These are phyloP conservation scores for Peziza echinospora DNA, from an alignment of 495 filamentous ascomycete species.

Conservation along the genomic window DNA sequence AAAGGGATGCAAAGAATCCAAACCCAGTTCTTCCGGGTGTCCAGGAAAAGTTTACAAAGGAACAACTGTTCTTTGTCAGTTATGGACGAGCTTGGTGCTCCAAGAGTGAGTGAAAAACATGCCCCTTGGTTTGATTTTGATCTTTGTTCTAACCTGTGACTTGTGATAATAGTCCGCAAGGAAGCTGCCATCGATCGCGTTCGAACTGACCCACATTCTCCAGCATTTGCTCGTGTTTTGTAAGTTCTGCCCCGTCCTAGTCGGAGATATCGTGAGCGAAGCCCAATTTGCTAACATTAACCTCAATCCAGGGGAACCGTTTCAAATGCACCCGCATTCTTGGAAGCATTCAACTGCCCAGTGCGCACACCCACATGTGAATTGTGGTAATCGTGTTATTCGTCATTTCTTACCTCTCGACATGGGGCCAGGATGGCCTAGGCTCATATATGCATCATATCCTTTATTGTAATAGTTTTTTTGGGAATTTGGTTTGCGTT, in stretches of 20 bases:
- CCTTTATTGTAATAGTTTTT: too few species aligned
- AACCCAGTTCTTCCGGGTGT: conserved; percentile 42
- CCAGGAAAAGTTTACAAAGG: conserved; percentile 35
- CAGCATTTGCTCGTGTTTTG: conserved; percentile 36
- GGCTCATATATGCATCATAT: too few species aligned
- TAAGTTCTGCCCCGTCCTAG: conserved; percentile 17
- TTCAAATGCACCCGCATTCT: conserved; percentile 46
- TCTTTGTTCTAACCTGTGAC: too few species aligned
- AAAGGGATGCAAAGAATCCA: conserved; percentile 27
- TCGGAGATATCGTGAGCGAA: too few species aligned
- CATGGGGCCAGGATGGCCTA: too few species aligned
- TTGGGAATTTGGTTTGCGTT: too few species aligned
- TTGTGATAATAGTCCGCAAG: too few species aligned
- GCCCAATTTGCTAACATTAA: neutral
- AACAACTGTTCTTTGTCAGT: conserved; percentile 52
- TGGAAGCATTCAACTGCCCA: conserved; percentile 42
- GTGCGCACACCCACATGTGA: conserved; percentile 44
- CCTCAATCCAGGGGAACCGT: conserved; percentile 38
- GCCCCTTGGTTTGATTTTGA: too few species aligned
- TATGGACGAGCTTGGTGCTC: conserved; percentile 50
- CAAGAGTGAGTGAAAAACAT: too few species aligned
- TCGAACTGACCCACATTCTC: conserved; percentile 44
- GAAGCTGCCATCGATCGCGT: conserved; percentile 34
- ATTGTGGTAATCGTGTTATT: too few species aligned
- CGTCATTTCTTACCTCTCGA: too few species aligned